phyloP scores from a whole-genome alignment of 352 stramenopile genomes.

The Phytophthora quininea region DNA sequence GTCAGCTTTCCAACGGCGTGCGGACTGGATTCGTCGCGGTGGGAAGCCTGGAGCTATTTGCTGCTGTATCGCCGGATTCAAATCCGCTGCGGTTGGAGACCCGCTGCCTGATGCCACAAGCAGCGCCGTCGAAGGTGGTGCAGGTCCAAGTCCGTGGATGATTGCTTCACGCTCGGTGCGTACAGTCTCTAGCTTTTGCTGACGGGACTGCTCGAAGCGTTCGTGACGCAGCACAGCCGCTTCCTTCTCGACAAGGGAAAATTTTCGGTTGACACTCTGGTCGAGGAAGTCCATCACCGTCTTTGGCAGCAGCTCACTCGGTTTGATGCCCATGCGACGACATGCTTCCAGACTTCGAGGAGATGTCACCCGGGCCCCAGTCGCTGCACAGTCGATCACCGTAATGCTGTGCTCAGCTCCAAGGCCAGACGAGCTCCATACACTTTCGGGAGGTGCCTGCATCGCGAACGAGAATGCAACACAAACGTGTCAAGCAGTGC shows the following conservation, averaged over 20 bases:
- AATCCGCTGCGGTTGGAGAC: constrained; percentile 12
- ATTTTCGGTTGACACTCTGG: constrained; percentile 50
- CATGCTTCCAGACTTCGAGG: constrained; percentile 76
- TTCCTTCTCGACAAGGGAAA: constrained; percentile 75
- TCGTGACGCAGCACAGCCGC: constrained; percentile 69
- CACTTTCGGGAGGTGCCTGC: constrained; percentile 11
- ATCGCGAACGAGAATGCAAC: constrained; percentile 9
- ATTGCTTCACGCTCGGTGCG: constrained; percentile 63
- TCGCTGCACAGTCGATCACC: constrained; percentile 51
- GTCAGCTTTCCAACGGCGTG: constrained; percentile 22
- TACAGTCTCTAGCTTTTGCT: constrained; percentile 66
- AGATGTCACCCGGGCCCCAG: constrained; percentile 62
- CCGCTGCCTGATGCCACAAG: constrained; percentile 12
- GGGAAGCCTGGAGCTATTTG: constrained; percentile 32
- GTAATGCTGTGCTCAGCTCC: constrained; percentile 50
- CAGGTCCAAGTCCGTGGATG: constrained; percentile 37
- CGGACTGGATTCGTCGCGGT: constrained; percentile 32
- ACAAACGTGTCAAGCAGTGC: not conserved
- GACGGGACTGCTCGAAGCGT: constrained; percentile 72
- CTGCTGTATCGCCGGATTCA: constrained; percentile 21
- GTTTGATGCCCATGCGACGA: constrained; percentile 67
- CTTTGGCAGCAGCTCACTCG: constrained; percentile 69
- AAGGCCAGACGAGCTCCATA: constrained; percentile 13
- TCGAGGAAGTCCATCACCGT: constrained; percentile 60
- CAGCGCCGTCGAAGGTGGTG: constrained; percentile 35